Evolutionary conservation across 2,329 filamentous ascomycete genomes (phyloP), one percentile per base, ranked within the genome.

Genomic region (Ophiostoma tasmaniense): DNA sequence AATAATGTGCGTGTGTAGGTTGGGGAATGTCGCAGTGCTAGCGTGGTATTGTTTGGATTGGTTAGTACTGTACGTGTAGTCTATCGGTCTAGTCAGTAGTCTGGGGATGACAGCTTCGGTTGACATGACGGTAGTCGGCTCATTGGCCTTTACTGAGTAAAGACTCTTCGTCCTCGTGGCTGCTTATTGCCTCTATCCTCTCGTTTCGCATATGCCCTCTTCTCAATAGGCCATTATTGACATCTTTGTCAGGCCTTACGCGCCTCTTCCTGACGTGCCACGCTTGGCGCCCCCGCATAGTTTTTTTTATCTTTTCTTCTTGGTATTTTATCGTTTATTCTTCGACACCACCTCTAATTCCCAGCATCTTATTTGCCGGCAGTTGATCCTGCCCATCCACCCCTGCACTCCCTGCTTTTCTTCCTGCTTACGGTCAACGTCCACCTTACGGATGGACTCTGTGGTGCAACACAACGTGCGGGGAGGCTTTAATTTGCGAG

Each of bases 281-380:
- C 25, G 25, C 55, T 61, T 61, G 61, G 30, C 61, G 33, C n/a
- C 61, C 59, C 61, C 62, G 62, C 62, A 65, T 35, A n/a, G 1
- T 55, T 55, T 22, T 25, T 55, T 55, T 55, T 14, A 28, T 59
- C 3, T 59, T 61, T 14, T 59, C 30, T 30, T 59, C 6, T 59
- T 59, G 3, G 17, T 2, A 10, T 59, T 59, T 59, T 30, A 28
- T 30, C 50, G n/a, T 30, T 14, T 22, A 30, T 28, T 59, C 55
- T 30, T 17, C 25, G 25, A 30, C 30, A 14, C 33, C n/a, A n/a
- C 35, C 22, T 37, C 66, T 33, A 55, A 35, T 67, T 59, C 66
- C 42, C 17, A 67, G 50, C 66, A 17, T 59, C 45, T 37, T 28
- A 67, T 59, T 67, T 67, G 45, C 66, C 66, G 66, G 66, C 66